These are phyloP conservation scores for Spathaspora girioi DNA, from an alignment of 805 yeast genomes.

Conservation along the genomic window DNA sequence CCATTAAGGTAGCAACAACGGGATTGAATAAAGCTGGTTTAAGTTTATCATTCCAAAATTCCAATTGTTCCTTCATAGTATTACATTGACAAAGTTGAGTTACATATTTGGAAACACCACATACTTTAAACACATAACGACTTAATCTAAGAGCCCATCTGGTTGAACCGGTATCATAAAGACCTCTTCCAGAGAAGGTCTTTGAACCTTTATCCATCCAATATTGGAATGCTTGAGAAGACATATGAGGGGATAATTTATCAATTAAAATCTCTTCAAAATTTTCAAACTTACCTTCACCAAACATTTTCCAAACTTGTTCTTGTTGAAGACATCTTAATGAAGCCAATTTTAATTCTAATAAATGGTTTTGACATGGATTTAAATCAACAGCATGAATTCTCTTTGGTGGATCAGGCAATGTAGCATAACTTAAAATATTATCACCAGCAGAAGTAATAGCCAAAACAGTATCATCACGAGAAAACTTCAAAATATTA, in stretches of 20 bases:
- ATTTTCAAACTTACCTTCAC: constrained; percentile 61
- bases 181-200: constrained; percentile 62
- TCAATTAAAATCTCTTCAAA: constrained; percentile 42
- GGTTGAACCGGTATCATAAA: constrained; percentile 80
- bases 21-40: constrained; percentile 73
- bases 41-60: constrained; percentile 59
- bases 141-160: constrained; percentile 82
- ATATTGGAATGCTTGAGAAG: constrained; percentile 77
- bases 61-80: constrained; percentile 58
- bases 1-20: constrained; percentile 57
- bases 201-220: constrained; percentile 65
- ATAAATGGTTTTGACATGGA: constrained; percentile 77
- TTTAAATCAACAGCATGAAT: constrained; percentile 85
- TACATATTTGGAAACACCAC: constrained; percentile 52
- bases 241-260: constrained; percentile 64
- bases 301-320: constrained; percentile 73
- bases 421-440: constrained; percentile 65
- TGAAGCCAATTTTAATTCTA: constrained; percentile 75
- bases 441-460: constrained; percentile 89
- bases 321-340: constrained; percentile 53
- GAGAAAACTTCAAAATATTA: constrained; percentile 54
- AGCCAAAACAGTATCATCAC: constrained; percentile 71
- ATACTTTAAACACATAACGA: constrained; percentile 50
- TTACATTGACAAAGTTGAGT: constrained; percentile 53
- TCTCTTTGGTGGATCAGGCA: constrained; percentile 69